Conservation (phyloP, 2,329 filamentous ascomycete genomes). For the Monosporascus ibericus region DNA sequence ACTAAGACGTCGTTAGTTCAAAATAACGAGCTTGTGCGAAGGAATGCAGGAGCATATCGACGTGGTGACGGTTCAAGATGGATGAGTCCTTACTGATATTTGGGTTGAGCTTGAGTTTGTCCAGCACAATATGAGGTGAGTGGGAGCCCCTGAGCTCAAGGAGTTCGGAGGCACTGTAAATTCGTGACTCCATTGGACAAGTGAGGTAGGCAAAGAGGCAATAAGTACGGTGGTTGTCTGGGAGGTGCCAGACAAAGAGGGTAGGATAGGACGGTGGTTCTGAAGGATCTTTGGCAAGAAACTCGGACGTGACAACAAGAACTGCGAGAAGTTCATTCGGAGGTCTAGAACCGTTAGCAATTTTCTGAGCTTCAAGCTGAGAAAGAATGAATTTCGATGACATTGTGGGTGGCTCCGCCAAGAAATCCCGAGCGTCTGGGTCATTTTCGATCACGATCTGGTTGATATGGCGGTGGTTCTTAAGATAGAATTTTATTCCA, state of each 20-base stretch:
- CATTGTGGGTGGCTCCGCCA: constrained; percentile 6
- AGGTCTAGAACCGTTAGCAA: constrained; percentile 27
- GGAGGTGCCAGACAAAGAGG: constrained; percentile 32
- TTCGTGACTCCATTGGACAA: constrained; percentile 35
- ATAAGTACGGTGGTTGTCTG: constrained; percentile 30
- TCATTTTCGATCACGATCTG: constrained; percentile 5
- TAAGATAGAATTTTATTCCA: constrained; percentile 22
- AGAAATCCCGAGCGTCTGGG: background rate
- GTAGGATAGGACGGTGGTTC: constrained; percentile 26
- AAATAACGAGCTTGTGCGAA: constrained; percentile 5
- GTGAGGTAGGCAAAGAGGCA: constrained; percentile 34
- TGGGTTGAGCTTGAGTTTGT: constrained; percentile 23
- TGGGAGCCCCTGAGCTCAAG: constrained; percentile 29
- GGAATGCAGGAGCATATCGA: background rate
- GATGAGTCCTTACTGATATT: constrained; percentile 32
- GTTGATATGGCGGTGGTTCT: constrained; percentile 6
- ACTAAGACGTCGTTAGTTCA: constrained; percentile 7
- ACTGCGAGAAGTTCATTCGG: constrained; percentile 23
- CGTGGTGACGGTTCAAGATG: background rate
- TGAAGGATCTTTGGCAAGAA: constrained; percentile 9
- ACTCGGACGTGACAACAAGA: constrained; percentile 21
- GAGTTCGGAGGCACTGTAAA: constrained; percentile 40
- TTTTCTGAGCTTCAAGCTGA: constrained; percentile 33
- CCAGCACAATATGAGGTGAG: constrained; percentile 4
- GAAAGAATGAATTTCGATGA: constrained; percentile 32